Conservation (phyloP, 2,329 filamentous ascomycete species). For the Pseudogymnoascus sp. region DNA sequence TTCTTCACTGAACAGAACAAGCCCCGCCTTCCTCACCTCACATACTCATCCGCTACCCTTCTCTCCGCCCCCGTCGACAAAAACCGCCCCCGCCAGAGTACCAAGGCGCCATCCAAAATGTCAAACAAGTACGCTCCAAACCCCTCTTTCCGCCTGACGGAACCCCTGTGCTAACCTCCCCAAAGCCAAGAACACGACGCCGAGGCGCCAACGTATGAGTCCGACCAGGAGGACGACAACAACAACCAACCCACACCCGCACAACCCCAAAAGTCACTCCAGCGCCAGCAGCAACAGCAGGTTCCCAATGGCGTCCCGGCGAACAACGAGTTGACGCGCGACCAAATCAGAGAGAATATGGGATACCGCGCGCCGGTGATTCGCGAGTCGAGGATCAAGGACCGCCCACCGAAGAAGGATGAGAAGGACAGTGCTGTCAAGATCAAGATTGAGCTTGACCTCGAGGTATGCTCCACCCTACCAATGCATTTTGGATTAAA, state of each 20-base stretch:
- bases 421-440: conserved; percentile 33
- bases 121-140: neutral
- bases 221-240: neutral
- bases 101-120: neutral
- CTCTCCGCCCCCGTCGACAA: neutral
- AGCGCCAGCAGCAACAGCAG: neutral
- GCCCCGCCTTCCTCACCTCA: neutral
- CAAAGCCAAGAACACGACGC: neutral
- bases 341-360: conserved; percentile 21
- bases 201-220: neutral
- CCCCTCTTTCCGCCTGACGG: neutral
- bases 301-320: neutral
- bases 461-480: conserved; percentile 25
- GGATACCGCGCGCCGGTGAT: conserved; percentile 26
- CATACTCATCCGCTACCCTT: neutral
- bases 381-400: conserved; percentile 33
- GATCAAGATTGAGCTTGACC: conserved; percentile 37
- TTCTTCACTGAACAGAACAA: neutral
- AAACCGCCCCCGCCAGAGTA: neutral
- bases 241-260: neutral
- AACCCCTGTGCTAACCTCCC: neutral
- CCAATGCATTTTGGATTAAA: conserved; percentile 20
- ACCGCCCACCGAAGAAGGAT: conserved; percentile 30
- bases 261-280: neutral
- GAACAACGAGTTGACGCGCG: neutral